Percentiles rank a stretch among this genome's conserved stretches.
phyloP scores from a whole-genome alignment of 768 basidiomycete species.

The Amanita fuliginea region DNA sequence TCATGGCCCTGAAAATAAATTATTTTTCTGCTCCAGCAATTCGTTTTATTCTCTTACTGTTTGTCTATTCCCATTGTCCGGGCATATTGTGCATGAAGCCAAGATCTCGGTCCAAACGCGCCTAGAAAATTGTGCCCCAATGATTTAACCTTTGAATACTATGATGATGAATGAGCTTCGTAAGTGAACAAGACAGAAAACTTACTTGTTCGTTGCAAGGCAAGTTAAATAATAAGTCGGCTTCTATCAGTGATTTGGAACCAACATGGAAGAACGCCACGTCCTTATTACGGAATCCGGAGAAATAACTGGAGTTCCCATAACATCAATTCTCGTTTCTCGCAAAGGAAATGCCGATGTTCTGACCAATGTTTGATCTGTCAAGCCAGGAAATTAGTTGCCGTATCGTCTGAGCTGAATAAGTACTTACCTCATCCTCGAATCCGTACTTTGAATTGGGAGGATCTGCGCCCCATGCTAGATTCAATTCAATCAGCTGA shows the following conservation, averaged over 20 bases:
- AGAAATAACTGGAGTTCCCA: constrained; percentile 43
- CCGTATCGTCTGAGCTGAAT: neutral
- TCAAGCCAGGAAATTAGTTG: neutral
- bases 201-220: constrained; percentile 64
- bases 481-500: neutral
- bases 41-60: constrained; percentile 17
- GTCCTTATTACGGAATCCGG: constrained; percentile 66
- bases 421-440: constrained; percentile 45
- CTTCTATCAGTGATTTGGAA: constrained; percentile 65
- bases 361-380: constrained; percentile 40
- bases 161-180: neutral
- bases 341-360: neutral
- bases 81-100: constrained; percentile 21
- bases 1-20: constrained; percentile 30
- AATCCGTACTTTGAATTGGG: constrained; percentile 64
- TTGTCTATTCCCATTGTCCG: constrained; percentile 26
- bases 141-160: constrained; percentile 31
- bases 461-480: constrained; percentile 55
- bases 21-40: neutral
- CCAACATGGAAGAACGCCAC: constrained; percentile 71
- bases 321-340: neutral
- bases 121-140: constrained; percentile 14
- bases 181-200: neutral
- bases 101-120: constrained; percentile 23
- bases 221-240: constrained; percentile 78